Base-by-base conservation (phyloP, 2,329 filamentous ascomycete genomes). In the Stachybotrys echinatus region DNA sequence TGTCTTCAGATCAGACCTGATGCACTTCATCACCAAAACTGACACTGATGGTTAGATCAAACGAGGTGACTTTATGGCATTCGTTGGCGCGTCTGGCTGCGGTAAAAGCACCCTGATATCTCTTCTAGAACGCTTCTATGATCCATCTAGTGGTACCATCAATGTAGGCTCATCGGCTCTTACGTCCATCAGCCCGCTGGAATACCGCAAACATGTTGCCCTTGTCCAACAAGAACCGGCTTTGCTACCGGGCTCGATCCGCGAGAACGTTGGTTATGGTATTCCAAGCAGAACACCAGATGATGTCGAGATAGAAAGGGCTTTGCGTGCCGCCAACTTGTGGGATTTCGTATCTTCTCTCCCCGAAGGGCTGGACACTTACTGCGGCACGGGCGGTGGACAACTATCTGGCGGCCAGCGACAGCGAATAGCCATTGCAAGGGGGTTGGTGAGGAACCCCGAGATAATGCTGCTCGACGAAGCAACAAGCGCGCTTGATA, bases 201-300 rank as follows among this genome's bases (percentile, higher is more conserved):
- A 74, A 55, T 81, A 79, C 65, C 72, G 80, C 42, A 67, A 69
- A 3, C 65, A 74, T 31, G 71, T 84, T 12, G 72, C 78, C 3
- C 70, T 83, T 4, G 80, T 84, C 3, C 75, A 80, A 51, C 80
- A 84, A 59, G 79, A 83, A 49, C 77, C 79, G 0, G 75, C 75
- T 2, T 78, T 99, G 3, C 91, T 92, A 67, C 89, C 85, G 3
- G 89, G 88, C 21, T 86, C 86, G 0, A 87, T 94, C 57, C 86
- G 87, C 4, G 88, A 92, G 61, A 94, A 94, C 57, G 96, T 97
- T 42, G 23, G n/a, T 31, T 14, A 73, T 74, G 19, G 31, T 39
- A 18, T 37, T 23, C 42, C 42, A 50, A 22, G 69, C 54, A 52
- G 45, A 56, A 59, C 42, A 58, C 48, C 47, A n/a, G 48, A 55